These are phyloP conservation scores for Akebia trifoliata DNA, from an alignment of 164 flowering plant species.

Conservation along the genomic window DNA sequence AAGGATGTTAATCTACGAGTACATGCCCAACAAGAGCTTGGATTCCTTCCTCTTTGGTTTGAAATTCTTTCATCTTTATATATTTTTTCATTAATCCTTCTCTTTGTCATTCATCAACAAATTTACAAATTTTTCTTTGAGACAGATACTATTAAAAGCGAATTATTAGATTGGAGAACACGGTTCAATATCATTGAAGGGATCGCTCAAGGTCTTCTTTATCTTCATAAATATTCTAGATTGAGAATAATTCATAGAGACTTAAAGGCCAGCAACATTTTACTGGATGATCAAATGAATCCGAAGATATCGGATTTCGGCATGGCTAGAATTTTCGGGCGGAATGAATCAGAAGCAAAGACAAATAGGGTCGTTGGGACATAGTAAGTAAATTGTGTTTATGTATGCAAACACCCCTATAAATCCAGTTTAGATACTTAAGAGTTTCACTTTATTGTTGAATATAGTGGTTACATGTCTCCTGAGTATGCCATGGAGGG, in stretches of 20 bases:
- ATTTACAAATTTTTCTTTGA: not conserved
- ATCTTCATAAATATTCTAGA: constrained; percentile 70
- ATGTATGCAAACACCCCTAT: too few species aligned
- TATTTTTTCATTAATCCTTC: not conserved
- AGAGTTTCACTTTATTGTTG: too few species aligned
- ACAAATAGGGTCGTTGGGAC: constrained; percentile 69
- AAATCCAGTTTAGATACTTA: not conserved
- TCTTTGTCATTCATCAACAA: not conserved
- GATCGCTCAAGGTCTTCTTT: constrained; percentile 62
- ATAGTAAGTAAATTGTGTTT: constrained; percentile 62
- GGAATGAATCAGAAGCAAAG: constrained; percentile 43
- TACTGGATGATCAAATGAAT: constrained; percentile 52
- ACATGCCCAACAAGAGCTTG: constrained; percentile 23
- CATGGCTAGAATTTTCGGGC: constrained; percentile 59
- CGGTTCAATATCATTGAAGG: constrained; percentile 61
- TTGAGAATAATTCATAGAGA: constrained; percentile 69
- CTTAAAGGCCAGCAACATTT: constrained; percentile 63
- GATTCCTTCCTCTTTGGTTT: constrained; percentile 24
- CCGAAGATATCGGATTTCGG: constrained; percentile 82
- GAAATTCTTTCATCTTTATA: too few species aligned
- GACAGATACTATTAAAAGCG: constrained; percentile 27
- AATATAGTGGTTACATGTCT: constrained; percentile 67
- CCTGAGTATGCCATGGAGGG: constrained; percentile 77
- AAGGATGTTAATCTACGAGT: constrained; percentile 22
- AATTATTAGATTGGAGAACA: constrained; percentile 40